Evolutionary conservation across 129 eudicot genomes (phyloP).

Genomic region (Chrysanthemum lavandulifolium): DNA sequence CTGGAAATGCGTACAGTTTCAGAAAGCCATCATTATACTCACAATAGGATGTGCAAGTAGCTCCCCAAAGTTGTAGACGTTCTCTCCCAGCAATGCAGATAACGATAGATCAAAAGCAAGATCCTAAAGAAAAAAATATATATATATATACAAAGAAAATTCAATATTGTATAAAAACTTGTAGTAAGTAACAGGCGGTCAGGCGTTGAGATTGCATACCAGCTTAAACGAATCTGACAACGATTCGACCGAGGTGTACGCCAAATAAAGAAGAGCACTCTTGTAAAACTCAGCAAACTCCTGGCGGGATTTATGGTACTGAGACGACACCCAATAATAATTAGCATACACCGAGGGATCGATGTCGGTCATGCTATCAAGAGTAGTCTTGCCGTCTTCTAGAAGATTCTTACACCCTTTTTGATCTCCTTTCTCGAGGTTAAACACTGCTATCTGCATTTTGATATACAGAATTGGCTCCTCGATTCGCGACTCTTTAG

Average conservation of each 20-base stretch:
- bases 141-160: background rate
- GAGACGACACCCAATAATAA: constrained; percentile 92
- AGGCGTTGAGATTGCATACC: constrained; percentile 38
- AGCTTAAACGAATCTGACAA: constrained; percentile 79
- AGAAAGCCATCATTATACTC: constrained; percentile 33
- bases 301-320: constrained; percentile 78
- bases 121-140: constrained; percentile 50
- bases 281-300: constrained; percentile 96
- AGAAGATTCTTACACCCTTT: constrained; percentile 84
- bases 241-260: constrained; percentile 86
- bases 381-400: constrained; percentile 82
- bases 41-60: constrained; percentile 96
- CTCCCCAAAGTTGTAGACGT: constrained; percentile 96
- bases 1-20: background rate
- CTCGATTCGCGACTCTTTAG: constrained; percentile 77
- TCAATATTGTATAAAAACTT: constrained; percentile 2
- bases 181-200: too few relatives aligned
- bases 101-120: constrained; percentile 89
- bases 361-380: constrained; percentile 93
- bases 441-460: constrained; percentile 79
- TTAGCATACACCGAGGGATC: constrained; percentile 96
- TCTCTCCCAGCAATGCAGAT: constrained; percentile 89
- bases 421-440: constrained; percentile 82
- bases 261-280: constrained; percentile 82
- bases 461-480: constrained; percentile 87